Percentiles rank a stretch among this genome's conserved stretches.
phyloP scores from a whole-genome alignment of 108 stramenopile species.

The Skeletonema costatum region DNA sequence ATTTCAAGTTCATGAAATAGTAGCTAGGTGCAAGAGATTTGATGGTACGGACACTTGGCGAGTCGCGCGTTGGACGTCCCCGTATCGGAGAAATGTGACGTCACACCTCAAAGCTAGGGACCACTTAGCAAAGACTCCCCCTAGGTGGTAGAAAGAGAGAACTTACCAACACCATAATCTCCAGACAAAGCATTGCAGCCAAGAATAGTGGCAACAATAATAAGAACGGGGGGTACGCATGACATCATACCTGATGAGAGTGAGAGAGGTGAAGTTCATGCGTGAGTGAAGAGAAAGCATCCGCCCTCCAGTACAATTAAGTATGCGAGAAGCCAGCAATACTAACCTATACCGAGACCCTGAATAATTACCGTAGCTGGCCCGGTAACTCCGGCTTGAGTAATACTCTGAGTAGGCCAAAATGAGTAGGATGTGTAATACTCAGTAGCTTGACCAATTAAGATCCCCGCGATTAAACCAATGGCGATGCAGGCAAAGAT shows the following conservation, averaged over 20 bases:
- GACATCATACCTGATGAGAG: constrained; percentile 57
- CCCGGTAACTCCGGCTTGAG: constrained; percentile 88
- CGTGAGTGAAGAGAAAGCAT: too few relatives aligned
- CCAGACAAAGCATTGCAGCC: constrained; percentile 78
- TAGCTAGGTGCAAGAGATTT: too few relatives aligned
- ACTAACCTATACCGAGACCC: constrained; percentile 86
- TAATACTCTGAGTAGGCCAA: constrained; percentile 83
- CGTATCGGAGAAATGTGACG: too few relatives aligned
- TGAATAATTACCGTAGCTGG: constrained; percentile 95
- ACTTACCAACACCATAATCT: constrained; percentile 79
- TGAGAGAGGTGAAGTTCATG: too few relatives aligned
- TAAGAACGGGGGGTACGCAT: constrained; percentile 85
- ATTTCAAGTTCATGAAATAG: not conserved
- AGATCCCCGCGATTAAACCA: constrained; percentile 86
- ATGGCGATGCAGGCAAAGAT: constrained; percentile 82
- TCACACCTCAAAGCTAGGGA: too few relatives aligned
- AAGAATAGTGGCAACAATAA: constrained; percentile 84
- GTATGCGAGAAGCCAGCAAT: too few relatives aligned
- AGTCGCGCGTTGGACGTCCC: too few relatives aligned
- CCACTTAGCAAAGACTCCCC: too few relatives aligned
- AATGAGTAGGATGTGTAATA: constrained; percentile 93
- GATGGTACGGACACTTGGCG: too few relatives aligned
- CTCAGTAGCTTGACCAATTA: constrained; percentile 94
- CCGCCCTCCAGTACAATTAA: too few relatives aligned
- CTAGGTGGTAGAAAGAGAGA: not conserved